Base-by-base conservation (phyloP, 352 stramenopile genomes). In the Globisporangium camurandrum region DNA sequence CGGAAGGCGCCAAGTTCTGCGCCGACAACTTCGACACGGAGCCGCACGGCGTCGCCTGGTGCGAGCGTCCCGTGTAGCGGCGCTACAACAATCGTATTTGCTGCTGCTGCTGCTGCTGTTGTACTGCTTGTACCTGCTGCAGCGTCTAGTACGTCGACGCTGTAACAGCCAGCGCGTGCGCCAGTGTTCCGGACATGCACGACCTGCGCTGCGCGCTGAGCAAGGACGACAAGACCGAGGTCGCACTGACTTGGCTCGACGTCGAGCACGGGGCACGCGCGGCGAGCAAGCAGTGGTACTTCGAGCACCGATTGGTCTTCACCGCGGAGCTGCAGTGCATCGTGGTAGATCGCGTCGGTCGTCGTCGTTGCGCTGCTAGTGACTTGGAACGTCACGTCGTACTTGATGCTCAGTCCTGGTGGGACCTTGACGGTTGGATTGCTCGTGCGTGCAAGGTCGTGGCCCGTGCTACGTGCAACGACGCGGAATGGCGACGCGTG, bases 401-500 rank as follows among this genome's bases (percentile, higher is more conserved):
- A 84, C 44, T 69, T 75, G 38, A 60, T 36, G 44, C 62, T 66
- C 2, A 94, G 64, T 9, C 81, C 83, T 2, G 83, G 50, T 0
- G 83, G 71, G 17, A 92, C 61, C 46, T 71, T 65, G 11, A 86
- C 57, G 0, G 75, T 94, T 24, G 76, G 66, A 47, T 93, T 92
- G 20, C 59, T 64, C 1, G 73, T 81, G 31, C 64, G 53, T n/a
- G 69, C 78, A 17, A 94, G 62, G 59, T 91, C 73, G 12, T 73
- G 23, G 6, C 33, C 65, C 47, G 64, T 54, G 4, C 69, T 56
- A 46, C 77, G 65, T 3, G 71, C 46, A 2, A 88, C 41, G 24
- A 93, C 64, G 26, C 59, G 54, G 48, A 93, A 93, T 0, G 69
- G 56, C 19, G 76, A 87, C 14, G 71, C 75, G 0, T 59, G 62